A percentile compares a stretch with the other conserved stretches of the same genome.
phyloP scores from a whole-genome alignment of 106 monocot genomes.

The Allium cepa region DNA sequence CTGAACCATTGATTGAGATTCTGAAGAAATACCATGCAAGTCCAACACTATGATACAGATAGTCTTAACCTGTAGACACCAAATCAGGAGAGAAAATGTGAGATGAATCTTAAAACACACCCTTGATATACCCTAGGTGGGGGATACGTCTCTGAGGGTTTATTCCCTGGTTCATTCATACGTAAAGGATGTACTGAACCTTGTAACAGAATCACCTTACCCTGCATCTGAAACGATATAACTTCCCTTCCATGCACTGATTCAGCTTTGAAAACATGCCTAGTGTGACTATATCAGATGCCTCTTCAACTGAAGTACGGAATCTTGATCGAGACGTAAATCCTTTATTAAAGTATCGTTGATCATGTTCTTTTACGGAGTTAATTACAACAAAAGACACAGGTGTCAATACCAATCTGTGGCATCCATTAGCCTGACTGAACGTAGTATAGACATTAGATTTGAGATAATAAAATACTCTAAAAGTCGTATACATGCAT shows the following conservation, averaged over 20 bases:
- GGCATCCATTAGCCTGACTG: slow-evolving; percentile 33
- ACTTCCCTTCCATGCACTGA: slow-evolving; percentile 9
- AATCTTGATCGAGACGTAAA: neutral
- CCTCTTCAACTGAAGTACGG: slow-evolving; percentile 10
- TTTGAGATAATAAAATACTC: no score
- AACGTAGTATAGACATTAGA: neutral
- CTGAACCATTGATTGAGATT: neutral
- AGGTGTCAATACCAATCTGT: slow-evolving; percentile 45
- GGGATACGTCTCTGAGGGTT: no score
- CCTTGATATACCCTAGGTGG: no score
- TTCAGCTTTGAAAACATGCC: slow-evolving; percentile 31
- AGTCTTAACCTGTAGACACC: slow-evolving; percentile 41
- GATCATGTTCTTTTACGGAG: slow-evolving; percentile 30
- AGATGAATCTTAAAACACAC: no score
- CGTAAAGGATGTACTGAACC: no score
- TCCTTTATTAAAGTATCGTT: slow-evolving; percentile 5
- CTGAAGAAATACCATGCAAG: slow-evolving; percentile 4
- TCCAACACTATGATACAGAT: slow-evolving; percentile 44
- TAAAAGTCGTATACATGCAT: no score
- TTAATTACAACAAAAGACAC: slow-evolving; percentile 60
- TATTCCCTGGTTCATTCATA: no score
- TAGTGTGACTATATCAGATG: slow-evolving; percentile 9
- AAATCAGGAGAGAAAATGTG: neutral
- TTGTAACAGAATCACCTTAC: slow-evolving; percentile 24
- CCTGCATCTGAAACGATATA: slow-evolving; percentile 46